Base-by-base conservation (phyloP, 257 asterid genomes). In the Anisodus tanguticus region DNA sequence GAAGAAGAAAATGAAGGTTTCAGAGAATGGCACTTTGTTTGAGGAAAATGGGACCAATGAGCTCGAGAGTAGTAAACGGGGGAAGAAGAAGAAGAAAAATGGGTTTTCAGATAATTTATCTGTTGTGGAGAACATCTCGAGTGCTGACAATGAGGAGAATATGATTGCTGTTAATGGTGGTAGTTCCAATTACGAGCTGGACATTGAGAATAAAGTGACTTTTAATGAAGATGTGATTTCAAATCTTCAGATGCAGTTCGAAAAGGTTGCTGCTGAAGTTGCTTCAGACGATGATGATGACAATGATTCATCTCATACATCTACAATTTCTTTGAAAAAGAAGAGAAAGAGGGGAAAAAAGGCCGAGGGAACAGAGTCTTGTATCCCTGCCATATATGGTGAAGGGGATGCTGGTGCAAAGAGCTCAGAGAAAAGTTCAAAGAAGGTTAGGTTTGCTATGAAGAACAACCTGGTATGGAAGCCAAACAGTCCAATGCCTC, bases 401-500 rank as follows among this genome's bases (percentile, higher is more conserved):
- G 88, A 74, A 78, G 94, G 79, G 78, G 86, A 89, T 86, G 86
- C 80, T 57, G 86, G 86, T 62, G 86, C 85, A 55, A 91, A 83
- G 92, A 90, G 93, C 84, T 87, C 81, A 81, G 94, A 88, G 59
- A 93, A 90, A 88, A 92, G 98, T 85, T 89, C 89, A 10, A 97
- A 93, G 93, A 97, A 92, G 84, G 99, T 97, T 54, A 87, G 95
- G 66, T 97, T 97, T 89, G 84, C 95, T 4, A 93, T 93, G 97
- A 97, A 93, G 91, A 93, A 93, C 82, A 97, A 97, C 91, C 86
- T 97, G 91, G 90, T 93, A 6, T 95, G 98, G 98, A 97, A 92
- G 86, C 96, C 98, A 64, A 92, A 90, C 85, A 93, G 86, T 87
- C 99, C 98, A 57, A 60, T 97, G 93, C 99, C 99, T 79, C 98